Base-by-base conservation (phyloP, 2,329 filamentous ascomycete species). In the Claviceps spartinae region DNA sequence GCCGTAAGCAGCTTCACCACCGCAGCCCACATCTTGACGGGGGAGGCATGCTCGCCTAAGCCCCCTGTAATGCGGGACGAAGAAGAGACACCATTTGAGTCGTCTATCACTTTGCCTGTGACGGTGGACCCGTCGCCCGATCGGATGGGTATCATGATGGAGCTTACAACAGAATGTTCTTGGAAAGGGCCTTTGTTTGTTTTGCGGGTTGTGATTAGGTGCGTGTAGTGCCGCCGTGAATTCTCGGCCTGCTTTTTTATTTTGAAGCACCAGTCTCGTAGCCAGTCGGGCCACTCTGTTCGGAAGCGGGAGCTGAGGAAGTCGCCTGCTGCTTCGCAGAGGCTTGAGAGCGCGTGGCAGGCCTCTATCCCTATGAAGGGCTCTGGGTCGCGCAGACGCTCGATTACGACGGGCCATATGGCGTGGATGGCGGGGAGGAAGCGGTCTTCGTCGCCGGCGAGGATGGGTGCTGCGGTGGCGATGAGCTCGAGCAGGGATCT, bases 401-500 rank as follows among this genome's bases (percentile, higher is more conserved):
- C 73, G 1, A 84, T 70, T 5, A 95, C 71, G 6, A 94, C 84
- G 0, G 90, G 89, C 91, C 91, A 98, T 7, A 97, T 73, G 3
- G 85, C 83, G 66, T 97, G 93, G 59, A 97, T 82, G 0, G 97
- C 75, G 0, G 93, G 93, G 1, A 98, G 70, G 63, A 95, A 96
- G 0, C 82, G 80, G 55, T 90, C 82, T 63, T 95, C 86, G 58
- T 96, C 82, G 3, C 73, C 74, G 0, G 85, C 79, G 3, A 98
- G 77, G 1, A 86, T 76, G 1, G 83, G 79, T 4, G 85, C 78
- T 3, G 88, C 83, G 0, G 82, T 88, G 26, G 77, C 72, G 13
- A 97, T 77, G 5, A 97, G 79, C 16, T 81, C 78, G 9, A 98
- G 78, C 3, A 98, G 76, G 0, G 85, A 87, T 34, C 81, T 81